These are phyloP conservation scores for Salix exigua DNA, from an alignment of 345 rosid species.

Conservation along the genomic window DNA sequence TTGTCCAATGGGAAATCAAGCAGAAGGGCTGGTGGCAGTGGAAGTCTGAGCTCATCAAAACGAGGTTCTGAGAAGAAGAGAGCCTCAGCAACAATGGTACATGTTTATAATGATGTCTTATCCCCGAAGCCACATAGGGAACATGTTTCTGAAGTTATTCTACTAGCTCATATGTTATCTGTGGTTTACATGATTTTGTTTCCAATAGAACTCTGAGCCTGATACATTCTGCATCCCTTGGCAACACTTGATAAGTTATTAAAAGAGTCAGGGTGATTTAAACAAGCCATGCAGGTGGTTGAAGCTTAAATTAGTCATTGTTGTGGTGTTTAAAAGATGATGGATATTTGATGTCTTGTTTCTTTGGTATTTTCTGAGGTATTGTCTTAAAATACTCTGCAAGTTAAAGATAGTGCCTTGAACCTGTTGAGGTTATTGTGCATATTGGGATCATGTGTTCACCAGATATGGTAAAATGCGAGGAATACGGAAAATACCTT, in stretches of 20 bases:
- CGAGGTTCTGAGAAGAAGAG: slow-evolving; percentile 56
- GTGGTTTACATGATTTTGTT: neutral
- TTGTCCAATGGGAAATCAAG: slow-evolving; percentile 39
- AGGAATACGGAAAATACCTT: neutral
- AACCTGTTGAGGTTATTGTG: neutral
- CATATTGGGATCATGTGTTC: neutral
- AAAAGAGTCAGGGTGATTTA: neutral
- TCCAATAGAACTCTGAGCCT: neutral
- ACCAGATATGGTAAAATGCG: neutral
- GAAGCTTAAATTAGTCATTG: neutral
- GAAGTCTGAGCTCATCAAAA: slow-evolving; percentile 47
- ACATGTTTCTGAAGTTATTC: neutral
- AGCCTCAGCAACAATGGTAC: slow-evolving; percentile 47
- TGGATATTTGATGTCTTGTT: neutral
- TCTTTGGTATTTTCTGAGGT: neutral
- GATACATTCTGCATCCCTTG: neutral
- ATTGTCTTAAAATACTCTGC: neutral
- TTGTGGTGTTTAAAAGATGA: neutral
- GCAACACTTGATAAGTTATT: neutral
- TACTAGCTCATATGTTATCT: neutral
- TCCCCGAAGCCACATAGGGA: neutral
- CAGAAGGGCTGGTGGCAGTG: slow-evolving; percentile 46
- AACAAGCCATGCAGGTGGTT: neutral
- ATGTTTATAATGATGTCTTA: neutral
- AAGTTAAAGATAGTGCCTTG: neutral